Conservation (phyloP, 257 asterid species). For the Cruciata laevipes region DNA sequence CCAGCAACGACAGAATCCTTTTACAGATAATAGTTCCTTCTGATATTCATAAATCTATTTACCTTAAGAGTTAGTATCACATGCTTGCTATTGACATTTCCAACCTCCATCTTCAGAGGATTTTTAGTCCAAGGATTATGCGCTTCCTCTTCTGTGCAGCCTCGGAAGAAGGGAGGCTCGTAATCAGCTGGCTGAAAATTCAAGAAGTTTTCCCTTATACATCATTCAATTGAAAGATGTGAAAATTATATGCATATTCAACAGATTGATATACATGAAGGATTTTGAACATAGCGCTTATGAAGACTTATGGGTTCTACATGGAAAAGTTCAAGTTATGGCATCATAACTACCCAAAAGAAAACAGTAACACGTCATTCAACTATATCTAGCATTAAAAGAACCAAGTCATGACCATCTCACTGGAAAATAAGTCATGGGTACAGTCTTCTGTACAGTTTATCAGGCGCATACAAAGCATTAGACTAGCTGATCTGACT, state of each 20-base stretch:
- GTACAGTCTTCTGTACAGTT: not conserved
- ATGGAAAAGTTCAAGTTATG: not conserved
- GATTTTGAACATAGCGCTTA: not conserved
- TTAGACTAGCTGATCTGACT: not conserved
- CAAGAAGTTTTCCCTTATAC: slow-evolving; percentile 13
- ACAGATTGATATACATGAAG: not conserved
- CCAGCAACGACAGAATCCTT: slow-evolving; percentile 10
- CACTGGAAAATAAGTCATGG: not conserved
- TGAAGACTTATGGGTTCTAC: not conserved
- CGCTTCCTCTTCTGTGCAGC: slow-evolving; percentile 81
- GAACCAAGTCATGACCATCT: not conserved
- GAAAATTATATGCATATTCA: not conserved
- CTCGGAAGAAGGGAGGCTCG: slow-evolving; percentile 91
- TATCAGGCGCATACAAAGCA: not conserved
- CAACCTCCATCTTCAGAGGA: slow-evolving; percentile 87
- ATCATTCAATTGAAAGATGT: not conserved
- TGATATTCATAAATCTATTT: slow-evolving; percentile 15
- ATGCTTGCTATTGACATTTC: slow-evolving; percentile 87
- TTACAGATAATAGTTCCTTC: slow-evolving; percentile 11
- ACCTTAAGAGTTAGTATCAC: slow-evolving; percentile 83
- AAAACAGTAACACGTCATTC: not conserved
- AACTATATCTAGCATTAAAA: not conserved
- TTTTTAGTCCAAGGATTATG: slow-evolving; percentile 68
- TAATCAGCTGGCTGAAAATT: slow-evolving; percentile 85
- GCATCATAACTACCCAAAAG: not conserved